These are phyloP conservation scores for Domatiomyces globalis DNA, from an alignment of 2,329 filamentous ascomycete genomes.

Conservation along the genomic window DNA sequence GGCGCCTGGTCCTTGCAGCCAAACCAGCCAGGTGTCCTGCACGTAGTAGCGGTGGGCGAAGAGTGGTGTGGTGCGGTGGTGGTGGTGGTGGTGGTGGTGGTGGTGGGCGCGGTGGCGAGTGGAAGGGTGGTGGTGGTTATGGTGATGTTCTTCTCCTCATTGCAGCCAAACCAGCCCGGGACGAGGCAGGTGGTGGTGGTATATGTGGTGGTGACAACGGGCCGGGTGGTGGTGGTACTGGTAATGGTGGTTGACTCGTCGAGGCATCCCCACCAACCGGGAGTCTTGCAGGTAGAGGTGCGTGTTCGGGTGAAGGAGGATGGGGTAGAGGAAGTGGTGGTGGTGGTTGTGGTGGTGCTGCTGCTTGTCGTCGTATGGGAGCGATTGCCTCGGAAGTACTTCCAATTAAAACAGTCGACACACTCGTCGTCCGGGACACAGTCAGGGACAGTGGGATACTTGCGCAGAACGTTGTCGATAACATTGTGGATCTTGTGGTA, in stretches of 20 bases:
- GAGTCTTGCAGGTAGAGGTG: conserved; percentile 78
- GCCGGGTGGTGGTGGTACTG: conserved; percentile 19
- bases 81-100: conserved; percentile 17
- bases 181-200: conserved; percentile 28
- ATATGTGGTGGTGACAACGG: conserved; percentile 22
- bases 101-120: conserved; percentile 15
- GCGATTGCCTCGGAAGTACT: conserved; percentile 85
- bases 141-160: conserved; percentile 23
- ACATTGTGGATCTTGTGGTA: conserved; percentile 83
- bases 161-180: conserved; percentile 33
- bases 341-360: conserved; percentile 38
- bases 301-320: conserved; percentile 56
- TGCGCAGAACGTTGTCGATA: conserved; percentile 72
- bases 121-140: conserved; percentile 19
- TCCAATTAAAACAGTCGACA: conserved; percentile 83
- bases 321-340: conserved; percentile 43
- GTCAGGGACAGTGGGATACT: conserved; percentile 65
- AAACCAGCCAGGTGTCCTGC: conserved; percentile 26
- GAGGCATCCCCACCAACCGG: conserved; percentile 70
- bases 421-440: conserved; percentile 68
- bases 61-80: conserved; percentile 19
- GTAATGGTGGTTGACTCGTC: conserved; percentile 35
- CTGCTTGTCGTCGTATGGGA: conserved; percentile 59
- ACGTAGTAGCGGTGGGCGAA: conserved; percentile 17
- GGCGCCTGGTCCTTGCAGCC: conserved; percentile 26